These are phyloP conservation scores for Ceriops decandra DNA, from an alignment of 345 rosid genomes.

Conservation along the genomic window DNA sequence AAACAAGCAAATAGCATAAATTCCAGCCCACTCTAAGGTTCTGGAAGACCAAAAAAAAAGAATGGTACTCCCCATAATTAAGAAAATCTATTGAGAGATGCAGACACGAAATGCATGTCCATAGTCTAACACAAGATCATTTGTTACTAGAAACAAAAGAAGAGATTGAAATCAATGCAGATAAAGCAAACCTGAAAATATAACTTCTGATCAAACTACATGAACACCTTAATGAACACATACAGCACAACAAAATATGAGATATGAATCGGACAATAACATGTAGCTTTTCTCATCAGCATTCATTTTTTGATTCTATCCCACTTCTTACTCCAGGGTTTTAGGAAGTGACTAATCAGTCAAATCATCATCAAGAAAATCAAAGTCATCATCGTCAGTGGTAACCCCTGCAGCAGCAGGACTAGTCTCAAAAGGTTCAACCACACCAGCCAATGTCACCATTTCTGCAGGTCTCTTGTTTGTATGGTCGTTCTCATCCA, in stretches of 20 bases:
- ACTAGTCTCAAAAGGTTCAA: conserved; percentile 40
- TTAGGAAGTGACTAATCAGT: conserved; percentile 32
- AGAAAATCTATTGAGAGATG: background rate
- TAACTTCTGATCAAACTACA: conserved; percentile 1
- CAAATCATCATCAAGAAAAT: conserved; percentile 52
- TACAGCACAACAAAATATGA: conserved; percentile 20
- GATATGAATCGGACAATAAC: conserved; percentile 12
- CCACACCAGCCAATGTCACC: conserved; percentile 35
- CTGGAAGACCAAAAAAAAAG: background rate
- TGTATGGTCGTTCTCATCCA: conserved; percentile 45
- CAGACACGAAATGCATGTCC: background rate
- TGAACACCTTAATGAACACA: conserved; percentile 7
- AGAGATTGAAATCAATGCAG: conserved; percentile 2
- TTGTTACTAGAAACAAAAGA: background rate
- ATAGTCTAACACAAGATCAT: background rate
- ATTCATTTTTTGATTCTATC: conserved; percentile 16
- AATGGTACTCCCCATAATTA: too few relatives aligned
- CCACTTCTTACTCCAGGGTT: conserved; percentile 31
- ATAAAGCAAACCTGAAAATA: conserved; percentile 12
- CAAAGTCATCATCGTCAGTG: conserved; percentile 52
- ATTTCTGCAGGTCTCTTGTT: conserved; percentile 37
- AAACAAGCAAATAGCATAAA: background rate
- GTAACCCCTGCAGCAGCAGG: conserved; percentile 39
- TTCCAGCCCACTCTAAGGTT: background rate
- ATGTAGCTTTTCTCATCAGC: conserved; percentile 7